phyloP scores from a whole-genome alignment of 306 rosid genomes.

The Cyclanthera cordifolia region DNA sequence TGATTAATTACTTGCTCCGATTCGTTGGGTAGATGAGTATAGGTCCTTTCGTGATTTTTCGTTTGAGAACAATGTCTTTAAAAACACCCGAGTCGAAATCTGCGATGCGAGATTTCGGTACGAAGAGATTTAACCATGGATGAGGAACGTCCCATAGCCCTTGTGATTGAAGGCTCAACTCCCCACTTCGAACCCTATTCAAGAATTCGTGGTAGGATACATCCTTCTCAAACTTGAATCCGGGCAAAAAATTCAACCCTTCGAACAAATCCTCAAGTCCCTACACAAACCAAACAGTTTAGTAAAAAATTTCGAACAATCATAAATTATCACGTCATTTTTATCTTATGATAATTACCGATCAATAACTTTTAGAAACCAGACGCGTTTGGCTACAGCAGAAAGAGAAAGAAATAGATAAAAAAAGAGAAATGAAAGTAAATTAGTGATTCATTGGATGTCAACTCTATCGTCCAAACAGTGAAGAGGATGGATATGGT shows the following conservation, averaged over 20 bases:
- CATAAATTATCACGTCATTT: too few species aligned
- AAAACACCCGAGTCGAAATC: constrained; percentile 54
- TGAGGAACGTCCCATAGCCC: constrained; percentile 91
- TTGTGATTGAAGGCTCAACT: constrained; percentile 56
- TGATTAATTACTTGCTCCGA: constrained; percentile 50
- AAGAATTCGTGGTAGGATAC: constrained; percentile 52
- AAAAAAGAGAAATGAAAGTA: too few species aligned
- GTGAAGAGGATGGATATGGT: background rate
- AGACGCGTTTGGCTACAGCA: too few species aligned
- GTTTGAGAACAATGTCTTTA: constrained; percentile 45
- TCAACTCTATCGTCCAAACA: too few species aligned
- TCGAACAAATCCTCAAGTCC: constrained; percentile 33
- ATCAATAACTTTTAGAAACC: too few species aligned
- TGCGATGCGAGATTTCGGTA: constrained; percentile 49
- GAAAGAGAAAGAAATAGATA: too few species aligned
- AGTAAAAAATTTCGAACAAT: too few species aligned
- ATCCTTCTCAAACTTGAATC: constrained; percentile 50
- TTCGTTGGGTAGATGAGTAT: constrained; percentile 71
- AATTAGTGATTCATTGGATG: too few species aligned
- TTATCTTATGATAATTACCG: too few species aligned
- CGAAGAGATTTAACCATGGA: constrained; percentile 77
- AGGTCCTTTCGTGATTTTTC: constrained; percentile 57
- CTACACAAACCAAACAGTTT: constrained; percentile 17
- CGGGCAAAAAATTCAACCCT: constrained; percentile 51
- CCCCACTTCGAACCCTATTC: constrained; percentile 65